Evolutionary conservation across 2,329 filamentous ascomycete species (phyloP).

Genomic region (Sporothrix euskadiensis): DNA sequence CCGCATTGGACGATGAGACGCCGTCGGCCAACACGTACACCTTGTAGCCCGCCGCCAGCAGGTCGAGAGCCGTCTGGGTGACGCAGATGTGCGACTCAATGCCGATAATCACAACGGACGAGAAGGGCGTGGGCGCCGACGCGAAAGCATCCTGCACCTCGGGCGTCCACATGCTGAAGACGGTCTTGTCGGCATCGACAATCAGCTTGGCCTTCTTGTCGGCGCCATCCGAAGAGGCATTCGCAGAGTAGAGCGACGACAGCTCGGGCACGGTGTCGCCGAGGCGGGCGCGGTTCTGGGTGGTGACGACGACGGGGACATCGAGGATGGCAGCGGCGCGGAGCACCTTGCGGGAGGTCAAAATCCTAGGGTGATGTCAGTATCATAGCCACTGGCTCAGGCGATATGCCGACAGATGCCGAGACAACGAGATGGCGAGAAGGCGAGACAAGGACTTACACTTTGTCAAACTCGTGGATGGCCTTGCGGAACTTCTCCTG

Average conservation of each 20-base stretch:
- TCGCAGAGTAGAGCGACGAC: constrained; percentile 50
- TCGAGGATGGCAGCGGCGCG: constrained; percentile 63
- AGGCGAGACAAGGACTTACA: constrained; percentile 52
- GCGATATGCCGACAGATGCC: background rate
- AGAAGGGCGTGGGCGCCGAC: constrained; percentile 30
- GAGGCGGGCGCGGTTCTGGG: constrained; percentile 76
- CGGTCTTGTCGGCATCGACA: constrained; percentile 74
- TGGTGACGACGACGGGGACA: constrained; percentile 82
- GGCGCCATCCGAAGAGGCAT: constrained; percentile 41
- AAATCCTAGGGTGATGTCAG: constrained; percentile 50
- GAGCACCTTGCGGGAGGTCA: constrained; percentile 69
- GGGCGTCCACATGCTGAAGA: constrained; percentile 84
- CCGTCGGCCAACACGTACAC: constrained; percentile 89
- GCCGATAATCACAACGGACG: constrained; percentile 72
- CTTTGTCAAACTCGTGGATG: constrained; percentile 81
- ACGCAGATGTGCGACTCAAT: constrained; percentile 96
- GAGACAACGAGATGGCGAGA: background rate
- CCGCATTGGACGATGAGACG: constrained; percentile 81
- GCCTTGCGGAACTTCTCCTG: constrained; percentile 87
- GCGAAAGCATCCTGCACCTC: constrained; percentile 52
- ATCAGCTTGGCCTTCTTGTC: constrained; percentile 25
- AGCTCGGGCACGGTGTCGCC: constrained; percentile 79
- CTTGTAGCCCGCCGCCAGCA: constrained; percentile 70
- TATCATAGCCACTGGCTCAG: background rate
- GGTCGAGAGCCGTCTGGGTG: constrained; percentile 85